phyloP scores from a whole-genome alignment of 2,329 filamentous ascomycete genomes.

The Tolypocladium tundrense region DNA sequence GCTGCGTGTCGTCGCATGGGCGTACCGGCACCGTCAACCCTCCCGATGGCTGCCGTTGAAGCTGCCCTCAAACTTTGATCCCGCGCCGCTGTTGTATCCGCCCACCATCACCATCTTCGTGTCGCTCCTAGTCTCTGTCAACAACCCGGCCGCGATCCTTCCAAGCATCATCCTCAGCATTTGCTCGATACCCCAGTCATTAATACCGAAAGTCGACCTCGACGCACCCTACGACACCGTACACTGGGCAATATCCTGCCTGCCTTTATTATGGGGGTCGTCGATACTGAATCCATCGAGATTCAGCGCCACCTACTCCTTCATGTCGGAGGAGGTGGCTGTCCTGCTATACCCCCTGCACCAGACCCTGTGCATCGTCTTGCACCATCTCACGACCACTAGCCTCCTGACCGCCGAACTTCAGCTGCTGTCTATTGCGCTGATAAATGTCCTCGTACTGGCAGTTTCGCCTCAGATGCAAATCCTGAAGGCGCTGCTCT shows the following conservation, averaged over 20 bases:
- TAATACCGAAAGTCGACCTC: slow-evolving; percentile 56
- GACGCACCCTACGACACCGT: slow-evolving; percentile 49
- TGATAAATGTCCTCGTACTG: slow-evolving; percentile 74
- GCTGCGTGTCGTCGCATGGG: slow-evolving; percentile 43
- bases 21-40: slow-evolving; percentile 27
- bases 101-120: slow-evolving; percentile 65
- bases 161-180: slow-evolving; percentile 77
- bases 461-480: slow-evolving; percentile 72
- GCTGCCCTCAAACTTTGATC: slow-evolving; percentile 75
- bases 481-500: slow-evolving; percentile 77
- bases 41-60: slow-evolving; percentile 30
- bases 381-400: slow-evolving; percentile 77
- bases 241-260: slow-evolving; percentile 71
- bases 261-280: slow-evolving; percentile 44
- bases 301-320: slow-evolving; percentile 28
- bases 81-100: slow-evolving; percentile 84
- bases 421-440: slow-evolving; percentile 70
- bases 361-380: slow-evolving; percentile 59
- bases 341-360: slow-evolving; percentile 73
- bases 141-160: slow-evolving; percentile 52
- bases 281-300: slow-evolving; percentile 8
- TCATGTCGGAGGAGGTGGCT: slow-evolving; percentile 46
- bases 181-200: slow-evolving; percentile 60
- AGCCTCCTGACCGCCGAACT: slow-evolving; percentile 81
- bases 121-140: slow-evolving; percentile 59